Base-by-base conservation (phyloP, 2,329 filamentous ascomycete species). In the Fonsecaea pedrosoi region DNA sequence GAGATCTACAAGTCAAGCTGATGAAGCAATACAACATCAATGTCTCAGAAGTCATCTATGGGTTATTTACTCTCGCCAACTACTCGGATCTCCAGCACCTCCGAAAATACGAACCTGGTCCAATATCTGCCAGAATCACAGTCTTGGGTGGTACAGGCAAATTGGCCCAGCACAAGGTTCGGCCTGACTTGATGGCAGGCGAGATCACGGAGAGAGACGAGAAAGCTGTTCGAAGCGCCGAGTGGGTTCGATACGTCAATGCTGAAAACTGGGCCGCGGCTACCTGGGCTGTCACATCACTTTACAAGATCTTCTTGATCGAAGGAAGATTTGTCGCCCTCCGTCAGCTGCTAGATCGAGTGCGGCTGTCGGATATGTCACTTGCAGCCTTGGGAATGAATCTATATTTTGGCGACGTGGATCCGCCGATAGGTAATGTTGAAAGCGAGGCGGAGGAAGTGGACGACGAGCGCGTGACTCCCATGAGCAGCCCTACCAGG, bases 291-390 rank as follows among this genome's bases (percentile, higher is more conserved):
- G 88, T 92, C 50, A 86, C 87, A 35, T 85, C 88, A 72, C 85
- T 94, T n/a, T 92, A 97, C 80, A 91, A 91, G 74, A 89, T 89
- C 68, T 93, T 97, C 74, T 84, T 96, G 55, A 85, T 92, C 96
- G 86, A 83, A 54, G 80, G 80, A 12, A 78, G 77, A 64, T 79
- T 89, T 54, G 78, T 81, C 37, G 86, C 86, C 57, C 87, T 87
- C 60, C 79, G 84, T 57, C 80, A 81, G 69, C 79, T 90, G 48
- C 79, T 83, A 35, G 76, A 78, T 37, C 82, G 83, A 58, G 80
- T 88, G 67, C 79, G 81, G 2, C 80, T 85, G 65, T 79, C 83
- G 9, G 77, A 79, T n/a, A 78, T 80, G n/a, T 82, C 80, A 2
- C 74, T 75, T 9, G 77, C 79, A 48, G 74, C 75, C 4, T 77